Evolutionary conservation across 257 asterid species (phyloP).

Genomic region (Echites panduratus): DNA sequence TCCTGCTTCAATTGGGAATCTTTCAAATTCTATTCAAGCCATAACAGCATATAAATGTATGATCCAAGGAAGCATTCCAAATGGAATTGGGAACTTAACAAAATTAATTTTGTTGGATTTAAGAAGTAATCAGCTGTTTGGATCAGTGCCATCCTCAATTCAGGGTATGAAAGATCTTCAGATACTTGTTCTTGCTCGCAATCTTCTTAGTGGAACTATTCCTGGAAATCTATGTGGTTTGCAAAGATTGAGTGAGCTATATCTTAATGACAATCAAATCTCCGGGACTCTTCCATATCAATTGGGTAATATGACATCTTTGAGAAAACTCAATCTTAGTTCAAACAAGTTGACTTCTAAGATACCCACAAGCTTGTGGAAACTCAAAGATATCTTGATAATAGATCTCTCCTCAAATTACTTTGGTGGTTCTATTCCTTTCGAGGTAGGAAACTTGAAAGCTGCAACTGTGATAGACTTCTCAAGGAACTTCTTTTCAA

Average conservation of each 20-base stretch:
- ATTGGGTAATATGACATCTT: not conserved
- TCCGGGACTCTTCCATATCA: not conserved
- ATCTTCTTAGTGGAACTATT: not conserved
- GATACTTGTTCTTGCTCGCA: not conserved
- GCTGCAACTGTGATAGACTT: not conserved
- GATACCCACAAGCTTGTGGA: not conserved
- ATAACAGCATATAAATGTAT: not conserved
- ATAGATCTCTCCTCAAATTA: not conserved
- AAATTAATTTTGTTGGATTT: not conserved
- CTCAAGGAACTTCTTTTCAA: not conserved
- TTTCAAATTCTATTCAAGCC: not conserved
- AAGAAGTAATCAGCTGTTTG: not conserved
- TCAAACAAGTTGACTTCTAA: not conserved
- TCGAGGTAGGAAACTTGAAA: not conserved
- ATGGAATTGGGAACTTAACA: not conserved
- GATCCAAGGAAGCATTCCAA: not conserved
- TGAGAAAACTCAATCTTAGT: not conserved
- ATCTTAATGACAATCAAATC: not conserved
- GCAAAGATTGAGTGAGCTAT: conserved; percentile 7
- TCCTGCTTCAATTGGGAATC: conserved; percentile 9
- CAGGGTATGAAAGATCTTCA: not conserved
- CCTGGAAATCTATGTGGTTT: not conserved
- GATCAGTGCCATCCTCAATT: not conserved
- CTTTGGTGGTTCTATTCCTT: not conserved
- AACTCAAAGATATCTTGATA: not conserved